Percentiles rank a stretch among this genome's conserved stretches.
These are phyloP conservation scores for Talaromyces sp. DNA, from an alignment of 2,329 filamentous ascomycete species.

Conservation along the genomic window DNA sequence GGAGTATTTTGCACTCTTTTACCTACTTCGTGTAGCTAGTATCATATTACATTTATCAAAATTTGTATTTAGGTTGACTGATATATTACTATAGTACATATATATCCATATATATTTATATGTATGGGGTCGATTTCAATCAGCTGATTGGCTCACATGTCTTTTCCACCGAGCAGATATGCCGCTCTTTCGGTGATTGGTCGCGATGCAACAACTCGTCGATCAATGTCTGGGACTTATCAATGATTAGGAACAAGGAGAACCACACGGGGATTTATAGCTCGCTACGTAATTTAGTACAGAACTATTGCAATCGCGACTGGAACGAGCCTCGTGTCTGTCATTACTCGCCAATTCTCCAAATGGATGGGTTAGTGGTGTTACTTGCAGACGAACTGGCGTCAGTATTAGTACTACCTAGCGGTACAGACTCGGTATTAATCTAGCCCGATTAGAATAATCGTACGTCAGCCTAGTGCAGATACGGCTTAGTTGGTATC, in stretches of 20 bases:
- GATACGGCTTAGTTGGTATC: neutral
- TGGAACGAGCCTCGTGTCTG: neutral
- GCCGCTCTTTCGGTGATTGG: neutral
- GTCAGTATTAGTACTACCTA: neutral
- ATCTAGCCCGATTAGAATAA: neutral
- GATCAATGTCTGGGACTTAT: neutral
- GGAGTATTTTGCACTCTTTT: neutral
- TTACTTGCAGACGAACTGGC: neutral
- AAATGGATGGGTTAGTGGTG: neutral
- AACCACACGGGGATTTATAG: neutral
- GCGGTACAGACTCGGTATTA: neutral
- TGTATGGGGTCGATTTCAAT: too few species aligned
- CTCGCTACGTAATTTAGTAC: too few species aligned
- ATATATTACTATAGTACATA: too few species aligned
- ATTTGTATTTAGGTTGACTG: too few species aligned
- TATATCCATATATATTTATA: too few species aligned
- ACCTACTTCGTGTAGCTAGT: neutral
- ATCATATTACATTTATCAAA: neutral
- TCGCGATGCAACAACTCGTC: neutral
- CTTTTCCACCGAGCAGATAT: neutral
- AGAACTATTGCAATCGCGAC: neutral
- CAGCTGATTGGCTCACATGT: neutral
- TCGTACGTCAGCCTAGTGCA: conserved; percentile 1
- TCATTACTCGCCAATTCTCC: neutral
- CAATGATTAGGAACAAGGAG: neutral